Conservation (phyloP, 1,284 basidiomycete genomes). For the Cryptococcus neoformans region DNA sequence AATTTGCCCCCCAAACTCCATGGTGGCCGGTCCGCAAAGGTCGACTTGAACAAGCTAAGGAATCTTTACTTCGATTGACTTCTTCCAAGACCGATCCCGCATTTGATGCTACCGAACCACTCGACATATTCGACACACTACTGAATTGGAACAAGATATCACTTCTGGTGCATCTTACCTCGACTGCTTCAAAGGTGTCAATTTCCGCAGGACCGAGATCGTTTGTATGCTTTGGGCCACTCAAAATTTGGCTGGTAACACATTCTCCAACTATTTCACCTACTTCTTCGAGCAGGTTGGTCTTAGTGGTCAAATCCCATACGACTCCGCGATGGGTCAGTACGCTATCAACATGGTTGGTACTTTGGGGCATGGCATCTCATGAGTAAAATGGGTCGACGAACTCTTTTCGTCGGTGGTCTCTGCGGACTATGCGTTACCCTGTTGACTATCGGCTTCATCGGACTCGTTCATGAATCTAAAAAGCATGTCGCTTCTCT, state of each 20-base stretch:
- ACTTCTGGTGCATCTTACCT: slow-evolving; percentile 40
- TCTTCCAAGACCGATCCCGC: slow-evolving; percentile 35
- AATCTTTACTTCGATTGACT: slow-evolving; percentile 11
- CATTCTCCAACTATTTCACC: too few relatives aligned
- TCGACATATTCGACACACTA: slow-evolving; percentile 50
- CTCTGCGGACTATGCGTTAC: slow-evolving; percentile 49
- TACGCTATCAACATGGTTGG: too few relatives aligned
- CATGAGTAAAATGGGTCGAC: too few relatives aligned
- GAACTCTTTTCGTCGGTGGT: slow-evolving; percentile 42
- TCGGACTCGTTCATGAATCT: slow-evolving; percentile 46
- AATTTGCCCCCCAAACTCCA: slow-evolving; percentile 30
- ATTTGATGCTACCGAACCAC: slow-evolving; percentile 48
- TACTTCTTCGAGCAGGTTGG: slow-evolving; percentile 51
- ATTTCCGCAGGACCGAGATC: slow-evolving; percentile 8
- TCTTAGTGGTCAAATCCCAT: slow-evolving; percentile 42
- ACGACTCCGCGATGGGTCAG: slow-evolving; percentile 34
- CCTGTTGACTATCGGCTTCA: slow-evolving; percentile 53
- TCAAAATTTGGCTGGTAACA: too few relatives aligned
- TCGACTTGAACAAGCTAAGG: slow-evolving; percentile 52
- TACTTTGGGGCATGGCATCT: too few relatives aligned
- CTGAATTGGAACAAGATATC: slow-evolving; percentile 31
- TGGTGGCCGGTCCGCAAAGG: slow-evolving; percentile 43
- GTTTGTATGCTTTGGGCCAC: too few relatives aligned
- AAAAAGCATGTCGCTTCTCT: slow-evolving; percentile 28
- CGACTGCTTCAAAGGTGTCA: slow-evolving; percentile 52